A percentile compares a stretch with the other conserved stretches of the same genome.
Evolutionary conservation across 352 stramenopile genomes (phyloP).

Genomic region (Globisporangium heterothallicum): DNA sequence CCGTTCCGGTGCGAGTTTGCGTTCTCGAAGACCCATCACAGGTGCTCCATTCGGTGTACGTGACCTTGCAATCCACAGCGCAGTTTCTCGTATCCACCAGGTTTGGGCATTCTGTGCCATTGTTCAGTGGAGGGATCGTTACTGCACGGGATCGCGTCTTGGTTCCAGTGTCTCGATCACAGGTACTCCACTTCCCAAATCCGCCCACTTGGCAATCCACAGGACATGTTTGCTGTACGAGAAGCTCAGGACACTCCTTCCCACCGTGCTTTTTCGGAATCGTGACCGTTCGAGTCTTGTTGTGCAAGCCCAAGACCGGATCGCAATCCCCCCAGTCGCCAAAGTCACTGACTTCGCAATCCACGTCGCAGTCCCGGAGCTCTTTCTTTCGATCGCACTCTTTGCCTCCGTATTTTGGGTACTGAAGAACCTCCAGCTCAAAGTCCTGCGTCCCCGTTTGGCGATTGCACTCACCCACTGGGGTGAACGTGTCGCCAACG

Average conservation of each 20-base stretch:
- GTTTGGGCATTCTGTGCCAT: background rate
- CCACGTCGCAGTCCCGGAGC: conserved; percentile 25
- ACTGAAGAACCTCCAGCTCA: conserved; percentile 17
- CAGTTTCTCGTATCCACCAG: conserved; percentile 24
- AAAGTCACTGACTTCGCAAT: conserved; percentile 42
- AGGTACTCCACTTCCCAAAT: conserved; percentile 27
- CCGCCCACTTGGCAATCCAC: conserved; percentile 39
- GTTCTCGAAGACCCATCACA: conserved; percentile 9
- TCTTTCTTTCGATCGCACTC: conserved; percentile 20
- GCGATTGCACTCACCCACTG: conserved; percentile 13
- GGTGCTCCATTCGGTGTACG: conserved; percentile 24
- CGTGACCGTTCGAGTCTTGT: conserved; percentile 22
- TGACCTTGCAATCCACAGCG: conserved; percentile 37
- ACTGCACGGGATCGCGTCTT: conserved; percentile 2
- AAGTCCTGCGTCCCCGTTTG: conserved; percentile 24
- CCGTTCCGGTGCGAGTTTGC: conserved; percentile 2
- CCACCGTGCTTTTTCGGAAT: conserved; percentile 26
- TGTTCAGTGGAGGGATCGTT: background rate
- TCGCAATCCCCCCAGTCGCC: conserved; percentile 32
- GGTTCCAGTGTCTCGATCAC: conserved; percentile 1
- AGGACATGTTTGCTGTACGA: conserved; percentile 22
- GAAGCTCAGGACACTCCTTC: conserved; percentile 18
- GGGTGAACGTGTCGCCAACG: conserved; percentile 32
- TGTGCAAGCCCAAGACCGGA: conserved; percentile 12
- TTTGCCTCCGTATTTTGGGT: conserved; percentile 32